Base-by-base conservation (phyloP, 1,284 basidiomycete species). In the Irpex sp. region DNA sequence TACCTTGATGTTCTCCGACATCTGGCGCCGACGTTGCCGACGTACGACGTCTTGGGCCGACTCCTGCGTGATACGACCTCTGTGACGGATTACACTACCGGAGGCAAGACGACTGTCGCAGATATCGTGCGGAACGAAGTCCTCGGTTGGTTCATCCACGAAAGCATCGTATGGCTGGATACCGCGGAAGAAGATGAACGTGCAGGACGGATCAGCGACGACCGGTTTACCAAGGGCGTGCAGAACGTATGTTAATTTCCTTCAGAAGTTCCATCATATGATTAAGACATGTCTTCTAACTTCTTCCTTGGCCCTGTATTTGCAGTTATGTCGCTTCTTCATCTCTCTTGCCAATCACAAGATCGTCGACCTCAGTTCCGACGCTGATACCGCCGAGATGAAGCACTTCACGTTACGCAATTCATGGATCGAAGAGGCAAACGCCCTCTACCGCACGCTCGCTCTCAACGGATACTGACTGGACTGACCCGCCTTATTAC, bases 301-400 rank as follows among this genome's bases (percentile, higher is more conserved):
- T 47, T 31, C 31, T 31, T 31, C 31, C 31, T 31, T 2, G 31
- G 31, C 4, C 4, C 31, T 31, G 31, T 31, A 31, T 31, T 15
- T 67, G 40, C n/a, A 91, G 90, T 79, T 92, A 40, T 92, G 88
- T 73, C 85, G 89, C n/a, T 92, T 92, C 75, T 91, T 87, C 72
- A 77, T 78, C 65, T 85, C 88, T 0, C 79, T 92, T 59, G 82
- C 90, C 75, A 87, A 88, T 70, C 77, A 85, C 13, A 76, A 75
- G 52, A 81, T 91, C 68, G 81, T 89, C 58, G 85, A 90, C 67
- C 78, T 83, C 0, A 73, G 77, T 8, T 80, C 78, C 13, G 89
- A 91, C 68, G 82, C 82, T 5, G 88, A 91, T 70, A 82, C 85
- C 0, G 82, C 87, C 2, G 91, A 91, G 75, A 91, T 92, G 81